A percentile compares a stretch with the other conserved stretches of the same genome.
These are phyloP conservation scores for Mortierella sp. DNA, from an alignment of 371 early-diverging fungal species.

Conservation along the genomic window DNA sequence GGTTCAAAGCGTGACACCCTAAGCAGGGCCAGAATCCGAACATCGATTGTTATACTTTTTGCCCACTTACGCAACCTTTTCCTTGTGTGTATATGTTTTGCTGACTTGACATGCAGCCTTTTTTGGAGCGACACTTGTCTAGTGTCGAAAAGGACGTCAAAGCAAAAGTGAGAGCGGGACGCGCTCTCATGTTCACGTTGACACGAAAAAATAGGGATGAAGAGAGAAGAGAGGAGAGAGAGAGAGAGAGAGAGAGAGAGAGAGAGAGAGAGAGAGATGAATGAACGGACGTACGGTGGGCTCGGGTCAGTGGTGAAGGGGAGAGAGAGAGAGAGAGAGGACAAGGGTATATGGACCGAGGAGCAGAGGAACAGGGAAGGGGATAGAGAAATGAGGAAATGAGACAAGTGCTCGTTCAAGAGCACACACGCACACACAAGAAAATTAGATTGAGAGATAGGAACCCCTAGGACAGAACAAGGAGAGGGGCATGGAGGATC, in stretches of 20 bases:
- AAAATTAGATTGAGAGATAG: too few relatives aligned
- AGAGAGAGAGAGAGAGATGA: background rate
- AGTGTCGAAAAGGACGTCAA: background rate
- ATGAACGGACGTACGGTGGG: background rate
- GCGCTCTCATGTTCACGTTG: background rate
- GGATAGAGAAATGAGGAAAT: background rate
- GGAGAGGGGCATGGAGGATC: too few relatives aligned
- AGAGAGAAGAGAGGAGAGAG: background rate
- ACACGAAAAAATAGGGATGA: background rate
- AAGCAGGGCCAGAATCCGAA: background rate
- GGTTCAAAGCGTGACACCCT: background rate
- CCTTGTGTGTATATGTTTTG: background rate
- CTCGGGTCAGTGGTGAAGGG: background rate
- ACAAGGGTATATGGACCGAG: background rate
- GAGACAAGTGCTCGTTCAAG: too few relatives aligned
- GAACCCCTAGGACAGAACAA: too few relatives aligned
- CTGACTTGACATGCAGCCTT: background rate
- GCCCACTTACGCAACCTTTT: background rate
- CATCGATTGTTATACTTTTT: too few relatives aligned
- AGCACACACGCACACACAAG: too few relatives aligned
- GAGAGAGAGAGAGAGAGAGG: background rate
- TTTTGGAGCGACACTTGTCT: too few relatives aligned
- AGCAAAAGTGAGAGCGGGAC: background rate
- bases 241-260: background rate
- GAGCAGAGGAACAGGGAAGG: background rate